Evolutionary conservation across 345 rosid genomes (phyloP).

Genomic region (Acer negundo): DNA sequence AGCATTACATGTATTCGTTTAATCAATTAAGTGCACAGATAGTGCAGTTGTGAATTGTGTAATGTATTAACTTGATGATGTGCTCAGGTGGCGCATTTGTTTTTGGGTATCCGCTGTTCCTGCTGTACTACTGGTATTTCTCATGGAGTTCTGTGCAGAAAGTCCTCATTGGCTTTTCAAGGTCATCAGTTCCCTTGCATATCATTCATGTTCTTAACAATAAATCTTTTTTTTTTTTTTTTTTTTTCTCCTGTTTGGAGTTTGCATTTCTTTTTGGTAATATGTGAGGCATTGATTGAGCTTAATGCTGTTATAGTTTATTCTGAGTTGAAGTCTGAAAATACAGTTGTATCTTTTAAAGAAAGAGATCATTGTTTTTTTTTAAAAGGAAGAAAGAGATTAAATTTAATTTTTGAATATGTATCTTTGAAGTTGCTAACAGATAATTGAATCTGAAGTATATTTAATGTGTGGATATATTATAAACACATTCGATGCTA

Average conservation of each 20-base stretch:
- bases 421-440: background rate
- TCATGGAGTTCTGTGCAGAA: slow-evolving; percentile 81
- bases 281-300: background rate
- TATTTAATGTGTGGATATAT: background rate
- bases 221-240: background rate
- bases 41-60: slow-evolving; percentile 9
- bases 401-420: too few species aligned
- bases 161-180: slow-evolving; percentile 98
- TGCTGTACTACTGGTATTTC: slow-evolving; percentile 67
- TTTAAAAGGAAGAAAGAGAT: too few species aligned
- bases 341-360: background rate
- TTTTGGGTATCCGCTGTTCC: slow-evolving; percentile 78
- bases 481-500: background rate
- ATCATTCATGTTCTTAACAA: slow-evolving; percentile 12
- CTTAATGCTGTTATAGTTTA: background rate
- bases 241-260: slow-evolving; percentile 1
- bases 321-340: background rate
- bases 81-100: slow-evolving; percentile 91
- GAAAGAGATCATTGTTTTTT: background rate
- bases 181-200: slow-evolving; percentile 42
- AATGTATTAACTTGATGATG: slow-evolving; percentile 9
- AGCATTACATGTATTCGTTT: background rate
- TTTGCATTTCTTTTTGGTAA: background rate
- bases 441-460: background rate
- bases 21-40: background rate